Percentiles rank a stretch among this genome's conserved stretches.
Evolutionary conservation across 331 rosid species (phyloP).

Genomic region (Acacia pycnantha): DNA sequence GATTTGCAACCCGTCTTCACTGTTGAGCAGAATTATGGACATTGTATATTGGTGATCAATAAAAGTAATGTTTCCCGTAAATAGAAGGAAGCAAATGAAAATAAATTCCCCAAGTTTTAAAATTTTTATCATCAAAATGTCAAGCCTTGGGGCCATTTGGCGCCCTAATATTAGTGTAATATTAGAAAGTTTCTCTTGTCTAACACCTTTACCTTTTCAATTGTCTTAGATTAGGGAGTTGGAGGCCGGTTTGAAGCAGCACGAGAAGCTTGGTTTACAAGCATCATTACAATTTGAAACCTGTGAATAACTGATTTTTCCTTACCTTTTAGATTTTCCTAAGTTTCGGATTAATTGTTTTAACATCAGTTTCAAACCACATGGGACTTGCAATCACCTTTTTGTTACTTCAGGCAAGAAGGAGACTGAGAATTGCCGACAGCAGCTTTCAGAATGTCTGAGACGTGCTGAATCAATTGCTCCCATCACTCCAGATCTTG

Average conservation of each 20-base stretch:
- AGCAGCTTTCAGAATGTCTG: constrained; percentile 54
- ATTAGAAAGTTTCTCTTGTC: background rate
- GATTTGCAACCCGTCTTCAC: background rate
- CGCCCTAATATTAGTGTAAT: background rate
- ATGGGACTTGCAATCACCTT: background rate
- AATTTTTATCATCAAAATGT: background rate
- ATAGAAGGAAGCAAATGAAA: background rate
- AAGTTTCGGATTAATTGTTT: background rate
- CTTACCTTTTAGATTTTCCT: constrained; percentile 4
- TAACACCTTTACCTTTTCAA: constrained; percentile 9
- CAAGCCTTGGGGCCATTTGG: background rate
- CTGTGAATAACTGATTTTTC: constrained; percentile 50
- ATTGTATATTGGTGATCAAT: background rate
- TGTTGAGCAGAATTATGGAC: background rate
- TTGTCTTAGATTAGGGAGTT: constrained; percentile 67
- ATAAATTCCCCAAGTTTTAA: background rate
- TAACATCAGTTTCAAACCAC: background rate
- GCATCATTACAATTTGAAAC: constrained; percentile 54
- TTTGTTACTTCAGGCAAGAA: constrained; percentile 55
- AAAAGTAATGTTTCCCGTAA: background rate
- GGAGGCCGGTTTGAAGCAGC: constrained; percentile 72
- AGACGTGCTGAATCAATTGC: constrained; percentile 78
- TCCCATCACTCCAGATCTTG: constrained; percentile 64
- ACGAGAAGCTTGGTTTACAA: constrained; percentile 68
- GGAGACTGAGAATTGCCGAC: constrained; percentile 51